Percentiles rank a stretch among this genome's conserved stretches.
phyloP scores from a whole-genome alignment of 257 asterid genomes.

The Anisodus tanguticus region DNA sequence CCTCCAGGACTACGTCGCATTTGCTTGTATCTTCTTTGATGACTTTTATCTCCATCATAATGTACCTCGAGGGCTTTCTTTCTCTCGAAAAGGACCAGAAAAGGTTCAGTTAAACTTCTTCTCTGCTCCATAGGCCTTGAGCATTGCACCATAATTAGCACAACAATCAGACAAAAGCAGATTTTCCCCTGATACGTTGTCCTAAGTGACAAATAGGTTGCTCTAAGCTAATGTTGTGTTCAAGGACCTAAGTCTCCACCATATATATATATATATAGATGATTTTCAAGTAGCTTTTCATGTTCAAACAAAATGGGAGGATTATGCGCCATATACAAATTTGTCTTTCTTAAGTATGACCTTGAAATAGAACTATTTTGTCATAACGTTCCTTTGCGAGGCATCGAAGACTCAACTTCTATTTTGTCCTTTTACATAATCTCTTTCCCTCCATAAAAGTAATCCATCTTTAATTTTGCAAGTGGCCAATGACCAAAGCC shows the following conservation, averaged over 20 bases:
- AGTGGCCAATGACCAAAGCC: not conserved
- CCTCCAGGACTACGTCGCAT: conserved; percentile 55
- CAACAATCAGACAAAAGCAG: conserved; percentile 39
- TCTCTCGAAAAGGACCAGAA: conserved; percentile 41
- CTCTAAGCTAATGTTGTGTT: not conserved
- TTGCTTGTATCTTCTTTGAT: conserved; percentile 37
- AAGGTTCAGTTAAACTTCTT: conserved; percentile 27
- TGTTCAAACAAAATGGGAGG: not conserved
- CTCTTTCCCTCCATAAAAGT: no score
- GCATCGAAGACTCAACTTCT: conserved; percentile 8
- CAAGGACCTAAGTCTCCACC: not conserved
- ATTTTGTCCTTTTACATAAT: not conserved
- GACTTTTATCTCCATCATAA: conserved; percentile 3
- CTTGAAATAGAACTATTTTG: not conserved
- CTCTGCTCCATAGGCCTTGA: conserved; percentile 29
- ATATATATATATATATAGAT: not conserved
- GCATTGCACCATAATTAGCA: conserved; percentile 30
- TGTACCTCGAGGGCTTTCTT: conserved; percentile 32
- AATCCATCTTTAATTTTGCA: not conserved
- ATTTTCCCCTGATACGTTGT: conserved; percentile 40
- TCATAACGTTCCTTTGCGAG: not conserved
- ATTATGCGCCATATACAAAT: no score
- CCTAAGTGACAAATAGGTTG: not conserved
- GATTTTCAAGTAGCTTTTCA: not conserved
- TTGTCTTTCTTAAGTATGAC: no score